Evolutionary conservation across 1,139 yeast species (phyloP), one percentile per base, ranked within the genome.

Genomic region (Yamadazyma epiphylla): DNA sequence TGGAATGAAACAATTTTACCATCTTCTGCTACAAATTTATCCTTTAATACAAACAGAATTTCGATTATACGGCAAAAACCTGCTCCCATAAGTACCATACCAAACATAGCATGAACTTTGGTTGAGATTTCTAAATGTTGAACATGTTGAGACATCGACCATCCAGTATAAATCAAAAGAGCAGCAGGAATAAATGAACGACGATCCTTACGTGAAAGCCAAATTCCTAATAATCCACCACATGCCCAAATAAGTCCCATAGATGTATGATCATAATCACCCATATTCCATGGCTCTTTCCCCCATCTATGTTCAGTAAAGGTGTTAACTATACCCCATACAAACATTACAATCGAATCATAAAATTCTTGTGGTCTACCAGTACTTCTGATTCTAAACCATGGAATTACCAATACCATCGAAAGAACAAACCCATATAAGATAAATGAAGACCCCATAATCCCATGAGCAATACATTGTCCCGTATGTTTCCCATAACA

Each of bases 241-340:
- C 87, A 77, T 94, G 96, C 88, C 95, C 96, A 89, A 24, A 89
- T 71, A 35, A 89, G 83, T 2, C 97, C 97, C 95, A 89, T 87
- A 16, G 94, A 76, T 0, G 97, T 87, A 55, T 88, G 96, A 58
- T 88, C 96, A 53, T 81, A 86, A 53, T 84, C 94, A 4, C 95
- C 94, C 67, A 85, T 94, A 29, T 74, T 70, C 97, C 97, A 89
- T 7, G 67, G 74, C 50, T 86, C 91, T 27, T 55, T 53, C 21
- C 95, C 95, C 96, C 96, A 88, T 40, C 96, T 65, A 55, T 89
- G 97, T 55, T 89, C 97, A 1, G 97, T 89, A 54, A 89, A 89
- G 0, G 96, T 87, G 54, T 89, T 89, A 37, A 89, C 83, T 23
- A 88, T 77, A 5, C 97, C 97, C 95, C 96, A 89, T 13, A 71